Evolutionary conservation across 225 moss, liverwort and hornwort genomes (phyloP), one percentile per base, ranked within the genome.

Genomic region (Straminergon stramineum): DNA sequence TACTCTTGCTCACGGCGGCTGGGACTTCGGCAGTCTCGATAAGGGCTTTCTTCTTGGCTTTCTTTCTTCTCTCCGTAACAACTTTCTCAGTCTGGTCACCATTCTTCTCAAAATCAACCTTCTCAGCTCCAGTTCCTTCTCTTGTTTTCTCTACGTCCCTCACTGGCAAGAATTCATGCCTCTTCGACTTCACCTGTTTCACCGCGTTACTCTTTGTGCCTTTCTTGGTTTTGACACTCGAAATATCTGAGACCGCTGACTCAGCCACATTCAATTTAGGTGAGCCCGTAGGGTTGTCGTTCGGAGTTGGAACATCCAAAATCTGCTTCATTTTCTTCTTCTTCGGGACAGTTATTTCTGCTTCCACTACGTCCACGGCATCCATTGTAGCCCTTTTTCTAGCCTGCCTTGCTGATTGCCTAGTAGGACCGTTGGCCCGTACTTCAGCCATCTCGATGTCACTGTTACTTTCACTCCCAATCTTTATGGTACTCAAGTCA

Each of bases 321-420:
- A 92, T 85, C 76, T 91, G 80, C 84, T 84, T 92, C 81, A 88
- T 84, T 84, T 95, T 95, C 84, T 91, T 93, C 32, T 91, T 95
- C 91, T 93, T 95, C 61, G 87, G 92, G 55, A 80, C 78, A 74
- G 65, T 79, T 84, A 83, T 91, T 62, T 67, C 93, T 68, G 76
- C 70, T 35, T 69, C 90, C 55, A 88, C 87, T 57, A 82, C 60
- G 31, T 64, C 91, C 70, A 89, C 84, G 51, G 65, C 85, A 61
- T 92, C 93, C 81, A 89, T 90, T 55, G 93, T 86, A 48, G 90
- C 92, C 77, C 90, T 93, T 82, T 91, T 93, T 18, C 93, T 90
- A 88, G 90, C 87, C 65, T 95, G 91, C 87, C 95, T 92, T 81
- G 89, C 89, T 86, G 92, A 93, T 77, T 94, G 93, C 87, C 92